A percentile compares a stretch with the other conserved stretches of the same genome.
Conservation (phyloP, 1,284 basidiomycete species). For the Leccinum angustisporum region DNA sequence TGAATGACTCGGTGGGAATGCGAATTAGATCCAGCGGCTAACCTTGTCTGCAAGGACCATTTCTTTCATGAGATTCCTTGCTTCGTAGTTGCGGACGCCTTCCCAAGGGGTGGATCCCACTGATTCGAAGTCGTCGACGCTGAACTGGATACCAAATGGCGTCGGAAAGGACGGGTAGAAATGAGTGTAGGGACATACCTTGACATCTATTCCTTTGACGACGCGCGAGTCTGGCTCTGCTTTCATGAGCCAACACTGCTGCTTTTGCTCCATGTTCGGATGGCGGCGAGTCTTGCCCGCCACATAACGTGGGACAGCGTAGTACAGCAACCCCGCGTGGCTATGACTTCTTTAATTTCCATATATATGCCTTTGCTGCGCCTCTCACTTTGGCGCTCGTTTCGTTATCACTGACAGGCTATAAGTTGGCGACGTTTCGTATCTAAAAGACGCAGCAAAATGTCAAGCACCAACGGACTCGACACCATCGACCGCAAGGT, state of each 20-base stretch:
- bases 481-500: constrained; percentile 47
- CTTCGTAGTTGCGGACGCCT: constrained; percentile 89
- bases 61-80: constrained; percentile 88
- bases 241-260: constrained; percentile 80
- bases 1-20: background rate
- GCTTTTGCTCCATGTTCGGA: constrained; percentile 16
- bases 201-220: constrained; percentile 89
- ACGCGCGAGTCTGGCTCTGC: constrained; percentile 87
- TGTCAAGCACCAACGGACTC: constrained; percentile 36
- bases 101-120: constrained; percentile 84
- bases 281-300: background rate
- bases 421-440: constrained; percentile 18
- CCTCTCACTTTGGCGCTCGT: background rate
- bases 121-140: constrained; percentile 84
- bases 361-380: background rate
- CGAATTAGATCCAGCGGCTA: constrained; percentile 20
- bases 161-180: background rate
- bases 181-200: constrained; percentile 46
- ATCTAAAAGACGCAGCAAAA: constrained; percentile 2
- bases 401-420: constrained; percentile 1
- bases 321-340: background rate
- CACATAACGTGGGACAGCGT: background rate
- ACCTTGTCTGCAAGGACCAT: constrained; percentile 88
- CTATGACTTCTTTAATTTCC: background rate
- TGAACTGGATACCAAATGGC: constrained; percentile 58